These are phyloP conservation scores for Pichia sp. DNA, from an alignment of 1,139 yeast genomes.

Conservation along the genomic window DNA sequence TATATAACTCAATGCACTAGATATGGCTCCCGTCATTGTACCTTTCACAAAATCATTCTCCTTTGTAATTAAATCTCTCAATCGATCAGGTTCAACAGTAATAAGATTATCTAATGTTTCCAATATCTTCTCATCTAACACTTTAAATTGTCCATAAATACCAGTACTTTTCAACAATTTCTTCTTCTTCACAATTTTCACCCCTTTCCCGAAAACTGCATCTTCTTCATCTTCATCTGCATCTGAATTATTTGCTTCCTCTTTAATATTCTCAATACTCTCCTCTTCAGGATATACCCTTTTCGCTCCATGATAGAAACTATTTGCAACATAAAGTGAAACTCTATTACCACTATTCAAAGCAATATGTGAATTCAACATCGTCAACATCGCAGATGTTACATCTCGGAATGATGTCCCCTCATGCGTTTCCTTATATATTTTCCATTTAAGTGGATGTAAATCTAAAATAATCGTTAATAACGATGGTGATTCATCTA, in stretches of 20 bases:
- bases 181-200: conserved; percentile 4
- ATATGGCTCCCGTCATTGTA: conserved; percentile 70
- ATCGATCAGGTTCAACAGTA: conserved; percentile 26
- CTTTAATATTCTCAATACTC: conserved; percentile 16
- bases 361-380: conserved; percentile 80
- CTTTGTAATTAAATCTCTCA: conserved; percentile 17
- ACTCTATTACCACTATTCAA: conserved; percentile 80
- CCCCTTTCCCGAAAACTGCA: not conserved
- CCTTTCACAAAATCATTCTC: conserved; percentile 30
- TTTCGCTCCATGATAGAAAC: conserved; percentile 48
- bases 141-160: conserved; percentile 82
- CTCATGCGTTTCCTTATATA: conserved; percentile 33
- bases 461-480: conserved; percentile 74
- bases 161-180: conserved; percentile 32
- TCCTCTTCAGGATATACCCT: conserved; percentile 54
- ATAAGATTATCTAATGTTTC: conserved; percentile 49
- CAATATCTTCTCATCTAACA: conserved; percentile 73
- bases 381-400: conserved; percentile 55
- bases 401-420: conserved; percentile 43
- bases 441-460: conserved; percentile 71
- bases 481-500: conserved; percentile 74
- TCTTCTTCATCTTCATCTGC: conserved; percentile 8
- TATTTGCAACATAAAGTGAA: conserved; percentile 73
- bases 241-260: conserved; percentile 3
- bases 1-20: conserved; percentile 72